phyloP scores from a whole-genome alignment of 1,284 basidiomycete species.

The Sparassis latifolia region DNA sequence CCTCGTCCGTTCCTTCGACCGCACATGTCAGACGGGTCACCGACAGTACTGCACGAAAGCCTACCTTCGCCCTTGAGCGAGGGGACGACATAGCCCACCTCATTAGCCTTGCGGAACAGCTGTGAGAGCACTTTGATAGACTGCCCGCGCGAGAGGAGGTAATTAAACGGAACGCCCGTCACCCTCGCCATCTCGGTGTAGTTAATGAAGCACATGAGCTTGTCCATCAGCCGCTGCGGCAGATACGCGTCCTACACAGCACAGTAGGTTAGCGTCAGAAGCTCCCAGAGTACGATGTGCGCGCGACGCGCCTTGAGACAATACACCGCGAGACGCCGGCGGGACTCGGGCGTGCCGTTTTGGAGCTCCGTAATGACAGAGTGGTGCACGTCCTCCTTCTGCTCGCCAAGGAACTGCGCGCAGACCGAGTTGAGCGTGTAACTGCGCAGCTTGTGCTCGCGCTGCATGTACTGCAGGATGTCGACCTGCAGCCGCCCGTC shows the following conservation, averaged over 20 bases:
- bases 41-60: slow-evolving; percentile 1
- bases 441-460: slow-evolving; percentile 91
- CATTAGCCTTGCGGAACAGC: slow-evolving; percentile 83
- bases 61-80: slow-evolving; percentile 77
- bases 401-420: slow-evolving; percentile 91
- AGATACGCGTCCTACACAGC: slow-evolving; percentile 85
- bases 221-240: slow-evolving; percentile 89
- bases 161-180: slow-evolving; percentile 97
- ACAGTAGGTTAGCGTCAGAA: background rate
- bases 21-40: background rate
- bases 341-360: slow-evolving; percentile 88
- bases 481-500: slow-evolving; percentile 92
- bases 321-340: slow-evolving; percentile 88
- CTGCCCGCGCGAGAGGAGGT: slow-evolving; percentile 83
- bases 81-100: slow-evolving; percentile 84
- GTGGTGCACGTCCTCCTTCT: slow-evolving; percentile 96
- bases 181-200: slow-evolving; percentile 96
- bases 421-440: slow-evolving; percentile 96
- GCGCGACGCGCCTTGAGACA: slow-evolving; percentile 76
- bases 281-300: background rate
- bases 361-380: slow-evolving; percentile 96
- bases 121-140: slow-evolving; percentile 97
- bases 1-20: slow-evolving; percentile 74
- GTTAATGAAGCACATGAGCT: slow-evolving; percentile 96
- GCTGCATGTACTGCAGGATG: slow-evolving; percentile 92